phyloP scores from a whole-genome alignment of 139 green algal species.

The Spirogloea muscicola region DNA sequence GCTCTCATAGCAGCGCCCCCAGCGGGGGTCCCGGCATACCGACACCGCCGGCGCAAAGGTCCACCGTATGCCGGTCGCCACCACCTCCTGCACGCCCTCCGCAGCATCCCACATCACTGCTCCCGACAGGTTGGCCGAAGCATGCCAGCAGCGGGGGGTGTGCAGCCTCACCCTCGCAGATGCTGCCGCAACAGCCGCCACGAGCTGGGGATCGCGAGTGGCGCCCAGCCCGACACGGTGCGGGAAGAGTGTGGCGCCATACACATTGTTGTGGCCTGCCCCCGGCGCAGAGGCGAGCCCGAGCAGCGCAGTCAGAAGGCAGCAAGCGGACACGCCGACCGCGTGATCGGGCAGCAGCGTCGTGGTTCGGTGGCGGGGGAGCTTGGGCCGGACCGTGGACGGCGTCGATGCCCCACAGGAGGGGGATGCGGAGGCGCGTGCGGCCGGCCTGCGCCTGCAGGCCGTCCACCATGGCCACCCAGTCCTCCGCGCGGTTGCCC shows the following conservation, averaged over 20 bases:
- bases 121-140: too few species aligned
- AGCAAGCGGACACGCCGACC: too few species aligned
- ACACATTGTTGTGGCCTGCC: slow-evolving; percentile 31
- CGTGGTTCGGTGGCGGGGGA: too few species aligned
- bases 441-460: slow-evolving; percentile 2
- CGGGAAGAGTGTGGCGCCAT: slow-evolving; percentile 18
- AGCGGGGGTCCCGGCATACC: slow-evolving; percentile 22
- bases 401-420: slow-evolving; percentile 22
- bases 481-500: not conserved
- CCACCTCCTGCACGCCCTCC: not conserved
- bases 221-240: slow-evolving; percentile 30
- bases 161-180: too few species aligned
- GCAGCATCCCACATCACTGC: too few species aligned
- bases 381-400: too few species aligned
- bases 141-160: too few species aligned
- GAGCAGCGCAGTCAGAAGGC: too few species aligned
- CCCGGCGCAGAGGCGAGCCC: too few species aligned
- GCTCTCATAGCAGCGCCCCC: slow-evolving; percentile 37
- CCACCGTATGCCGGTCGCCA: slow-evolving; percentile 18
- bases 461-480: slow-evolving; percentile 6
- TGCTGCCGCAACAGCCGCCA: not conserved
- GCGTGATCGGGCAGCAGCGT: too few species aligned
- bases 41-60: slow-evolving; percentile 6
- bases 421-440: slow-evolving; percentile 11
- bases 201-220: not conserved